Evolutionary conservation across 1,139 yeast genomes (phyloP).

Genomic region (Kurtzmaniella quercitrusa): DNA sequence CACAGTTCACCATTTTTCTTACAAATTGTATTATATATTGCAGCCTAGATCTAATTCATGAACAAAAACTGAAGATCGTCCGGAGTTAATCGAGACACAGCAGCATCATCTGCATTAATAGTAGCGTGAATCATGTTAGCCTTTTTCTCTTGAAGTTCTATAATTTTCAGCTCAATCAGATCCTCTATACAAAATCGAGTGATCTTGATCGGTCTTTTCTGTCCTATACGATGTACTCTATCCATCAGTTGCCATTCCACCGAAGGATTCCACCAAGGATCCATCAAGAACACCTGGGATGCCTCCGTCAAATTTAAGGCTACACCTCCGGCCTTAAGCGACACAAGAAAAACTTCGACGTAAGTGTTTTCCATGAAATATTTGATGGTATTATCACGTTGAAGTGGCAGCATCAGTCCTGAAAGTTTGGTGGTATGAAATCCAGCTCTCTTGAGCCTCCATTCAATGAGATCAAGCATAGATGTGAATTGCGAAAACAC

Average conservation of each 20-base stretch:
- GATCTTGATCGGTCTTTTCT: conserved; percentile 89
- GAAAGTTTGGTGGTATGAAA: conserved; percentile 89
- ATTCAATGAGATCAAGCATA: conserved; percentile 91
- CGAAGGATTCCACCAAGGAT: conserved; percentile 99
- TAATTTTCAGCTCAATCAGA: conserved; percentile 92
- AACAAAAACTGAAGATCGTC: conserved; percentile 93
- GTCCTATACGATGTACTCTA: conserved; percentile 96
- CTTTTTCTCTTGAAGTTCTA: conserved; percentile 93
- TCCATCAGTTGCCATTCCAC: conserved; percentile 99
- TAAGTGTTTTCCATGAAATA: conserved; percentile 88
- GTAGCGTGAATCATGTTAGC: conserved; percentile 98
- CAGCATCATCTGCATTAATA: conserved; percentile 85
- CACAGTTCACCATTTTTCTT: not conserved
- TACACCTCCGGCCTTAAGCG: conserved; percentile 97
- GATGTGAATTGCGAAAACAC: conserved; percentile 97
- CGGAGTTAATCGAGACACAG: conserved; percentile 82
- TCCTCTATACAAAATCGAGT: conserved; percentile 92
- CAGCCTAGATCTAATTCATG: conserved; percentile 48
- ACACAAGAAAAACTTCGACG: conserved; percentile 90
- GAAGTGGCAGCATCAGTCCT: conserved; percentile 95
- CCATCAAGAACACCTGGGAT: conserved; percentile 88
- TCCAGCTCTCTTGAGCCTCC: conserved; percentile 93
- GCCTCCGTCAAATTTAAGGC: conserved; percentile 96
- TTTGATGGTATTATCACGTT: conserved; percentile 84
- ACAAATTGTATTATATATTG: too few species aligned